Evolutionary conservation across 768 basidiomycete species (phyloP).

Genomic region (Calocybe gangraenosa): DNA sequence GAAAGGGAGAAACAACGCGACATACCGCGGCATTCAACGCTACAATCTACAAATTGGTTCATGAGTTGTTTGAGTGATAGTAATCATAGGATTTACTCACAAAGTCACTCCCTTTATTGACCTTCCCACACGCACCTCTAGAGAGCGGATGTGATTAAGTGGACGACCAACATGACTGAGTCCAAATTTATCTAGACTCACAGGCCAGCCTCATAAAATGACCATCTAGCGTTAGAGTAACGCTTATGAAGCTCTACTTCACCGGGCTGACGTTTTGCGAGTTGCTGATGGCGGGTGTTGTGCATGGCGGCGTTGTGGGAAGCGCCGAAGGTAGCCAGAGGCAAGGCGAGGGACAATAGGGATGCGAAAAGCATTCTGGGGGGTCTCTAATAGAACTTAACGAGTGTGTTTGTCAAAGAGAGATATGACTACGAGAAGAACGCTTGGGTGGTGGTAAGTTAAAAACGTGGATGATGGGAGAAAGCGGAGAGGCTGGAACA

Average conservation of each 20-base stretch:
- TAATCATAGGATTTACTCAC: slow-evolving; percentile 25
- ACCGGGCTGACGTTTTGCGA: slow-evolving; percentile 43
- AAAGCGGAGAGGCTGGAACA: not conserved
- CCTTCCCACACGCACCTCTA: slow-evolving; percentile 55
- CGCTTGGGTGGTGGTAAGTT: slow-evolving; percentile 2
- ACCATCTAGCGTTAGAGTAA: slow-evolving; percentile 36
- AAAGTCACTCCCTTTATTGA: slow-evolving; percentile 35
- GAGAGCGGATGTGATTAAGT: slow-evolving; percentile 2
- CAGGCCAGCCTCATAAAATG: slow-evolving; percentile 56
- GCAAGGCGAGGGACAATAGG: slow-evolving; percentile 28
- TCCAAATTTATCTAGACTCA: slow-evolving; percentile 19
- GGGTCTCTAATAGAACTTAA: slow-evolving; percentile 10
- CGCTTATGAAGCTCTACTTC: slow-evolving; percentile 38
- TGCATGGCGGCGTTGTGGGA: slow-evolving; percentile 22
- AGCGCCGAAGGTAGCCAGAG: slow-evolving; percentile 30
- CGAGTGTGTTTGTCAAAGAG: slow-evolving; percentile 15
- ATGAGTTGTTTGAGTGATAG: not conserved
- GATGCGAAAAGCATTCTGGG: slow-evolving; percentile 20
- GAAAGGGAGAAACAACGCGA: not conserved
- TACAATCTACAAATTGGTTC: slow-evolving; percentile 37
- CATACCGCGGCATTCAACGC: slow-evolving; percentile 43
- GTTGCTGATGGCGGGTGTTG: slow-evolving; percentile 41
- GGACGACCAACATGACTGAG: not conserved
- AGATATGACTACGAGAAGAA: not conserved
- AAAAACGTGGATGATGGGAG: slow-evolving; percentile 5